These are phyloP conservation scores for Claviceps pazoutovae DNA, from an alignment of 2,329 filamentous ascomycete genomes.

Conservation along the genomic window DNA sequence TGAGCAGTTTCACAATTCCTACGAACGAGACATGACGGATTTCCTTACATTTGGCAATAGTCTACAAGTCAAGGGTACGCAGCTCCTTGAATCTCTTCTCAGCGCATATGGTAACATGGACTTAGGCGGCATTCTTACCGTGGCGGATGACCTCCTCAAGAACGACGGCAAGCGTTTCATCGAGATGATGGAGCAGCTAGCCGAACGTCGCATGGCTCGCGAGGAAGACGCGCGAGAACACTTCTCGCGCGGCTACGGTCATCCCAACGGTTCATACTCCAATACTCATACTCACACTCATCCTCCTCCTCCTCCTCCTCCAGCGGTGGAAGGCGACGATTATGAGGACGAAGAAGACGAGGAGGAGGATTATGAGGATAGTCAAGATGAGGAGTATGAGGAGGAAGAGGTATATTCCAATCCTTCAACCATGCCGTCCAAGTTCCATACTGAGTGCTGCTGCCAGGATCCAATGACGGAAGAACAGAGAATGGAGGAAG, in stretches of 20 bases:
- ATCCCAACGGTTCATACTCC: conserved; percentile 46
- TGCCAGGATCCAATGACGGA: conserved; percentile 88
- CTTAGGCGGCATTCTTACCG: conserved; percentile 90
- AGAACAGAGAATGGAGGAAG: conserved; percentile 98
- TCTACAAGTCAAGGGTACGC: conserved; percentile 75
- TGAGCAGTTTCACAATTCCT: conserved; percentile 51
- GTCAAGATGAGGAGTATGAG: conserved; percentile 53
- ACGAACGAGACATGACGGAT: conserved; percentile 59
- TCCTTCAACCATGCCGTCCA: conserved; percentile 24
- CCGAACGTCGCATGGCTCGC: conserved; percentile 90
- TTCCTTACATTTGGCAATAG: conserved; percentile 98
- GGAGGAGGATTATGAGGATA: conserved; percentile 47
- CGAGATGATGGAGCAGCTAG: conserved; percentile 99
- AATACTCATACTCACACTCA: conserved; percentile 58
- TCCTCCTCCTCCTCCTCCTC: conserved; percentile 20
- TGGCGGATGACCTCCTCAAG: conserved; percentile 94
- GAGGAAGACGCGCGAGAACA: conserved; percentile 68
- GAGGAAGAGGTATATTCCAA: conserved; percentile 61
- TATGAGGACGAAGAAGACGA: conserved; percentile 54
- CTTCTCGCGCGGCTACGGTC: conserved; percentile 44
- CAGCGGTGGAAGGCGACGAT: conserved; percentile 50
- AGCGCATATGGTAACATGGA: conserved; percentile 33
- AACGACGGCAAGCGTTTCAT: conserved; percentile 99
- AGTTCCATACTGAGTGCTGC: conserved; percentile 30
- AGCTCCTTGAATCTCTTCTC: conserved; percentile 30